A percentile compares a stretch with the other conserved stretches of the same genome.
Conservation (phyloP, 2,329 filamentous ascomycete species). For the Fusarium guadeloupense region DNA sequence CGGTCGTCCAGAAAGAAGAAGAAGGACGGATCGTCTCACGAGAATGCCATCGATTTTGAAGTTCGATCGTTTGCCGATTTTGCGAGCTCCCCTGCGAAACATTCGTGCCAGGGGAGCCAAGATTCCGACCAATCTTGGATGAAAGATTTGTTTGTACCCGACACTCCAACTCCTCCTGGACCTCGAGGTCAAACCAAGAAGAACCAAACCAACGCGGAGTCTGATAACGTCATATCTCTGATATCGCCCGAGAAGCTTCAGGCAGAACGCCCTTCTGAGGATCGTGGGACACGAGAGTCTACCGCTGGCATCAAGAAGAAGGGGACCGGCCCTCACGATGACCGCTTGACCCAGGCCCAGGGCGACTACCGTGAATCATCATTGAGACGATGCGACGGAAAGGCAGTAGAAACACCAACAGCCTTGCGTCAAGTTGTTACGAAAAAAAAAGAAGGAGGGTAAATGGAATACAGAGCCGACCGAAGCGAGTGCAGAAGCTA, state of each 20-base stretch:
- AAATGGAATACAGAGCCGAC: neutral
- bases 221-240: neutral
- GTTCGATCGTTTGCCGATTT: neutral
- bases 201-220: neutral
- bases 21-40: neutral
- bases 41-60: neutral
- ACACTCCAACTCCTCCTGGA: neutral
- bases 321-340: conserved; percentile 18
- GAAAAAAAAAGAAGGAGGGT: neutral
- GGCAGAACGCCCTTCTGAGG: neutral
- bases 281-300: fast-evolving
- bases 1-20: neutral
- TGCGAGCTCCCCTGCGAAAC: neutral
- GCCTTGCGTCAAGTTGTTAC: neutral
- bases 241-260: neutral
- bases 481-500: neutral
- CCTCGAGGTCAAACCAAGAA: neutral
- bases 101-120: neutral
- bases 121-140: conserved; percentile 1
- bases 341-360: neutral
- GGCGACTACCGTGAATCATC: conserved; percentile 12
- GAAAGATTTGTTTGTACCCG: neutral
- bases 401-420: neutral
- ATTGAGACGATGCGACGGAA: conserved; percentile 16
- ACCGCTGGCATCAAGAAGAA: neutral